Evolutionary conservation across 2,329 filamentous ascomycete genomes (phyloP), one percentile per base, ranked within the genome.

Genomic region (Raffaelea albimanens): DNA sequence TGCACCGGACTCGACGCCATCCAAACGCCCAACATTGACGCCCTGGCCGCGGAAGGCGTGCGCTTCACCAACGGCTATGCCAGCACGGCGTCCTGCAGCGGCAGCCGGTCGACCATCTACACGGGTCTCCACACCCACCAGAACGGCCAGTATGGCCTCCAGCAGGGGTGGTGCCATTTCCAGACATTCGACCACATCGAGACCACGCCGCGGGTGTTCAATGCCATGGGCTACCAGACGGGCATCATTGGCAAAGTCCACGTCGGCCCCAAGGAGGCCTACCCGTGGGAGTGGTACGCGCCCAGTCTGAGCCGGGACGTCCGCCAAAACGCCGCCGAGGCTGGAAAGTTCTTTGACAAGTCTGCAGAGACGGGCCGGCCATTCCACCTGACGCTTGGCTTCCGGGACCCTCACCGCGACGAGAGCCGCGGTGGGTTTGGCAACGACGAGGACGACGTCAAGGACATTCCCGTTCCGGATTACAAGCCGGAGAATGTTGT

Each of bases 171-270:
- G 40, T 61, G 65, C 50, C 67, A 70, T 49, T 74, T 75, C 44
- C 56, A 61, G 50, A 73, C 67, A 0, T 68, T 66, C 49, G 62
- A 69, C 40, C 58, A 69, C 49, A 57, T 73, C 23, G 62, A 72
- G 41, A 68, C 67, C 1, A 57, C 59, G 0, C 70, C 71, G 1
- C 36, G 50, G 0, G 48, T 71, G 0, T 63, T 75, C 51, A 62
- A 62, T 18, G 45, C 55, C 2, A 52, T 57, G 1, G 70, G 67
- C 1, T 71, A 72, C 50, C 62, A 58, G 40, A 74, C 70, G 0
- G 70, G 68, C 0, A 67, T 75, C 20, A 56, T 73, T 2, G 69
- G 69, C 3, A 74, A 75, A 53, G 58, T 74, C 0, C 72, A 75
- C 42, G 71, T 74, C 11, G 68, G 68, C 1, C 70, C 69, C 0